A percentile compares a stretch with the other conserved stretches of the same genome.
phyloP scores from a whole-genome alignment of 2,329 filamentous ascomycete species.

The Pseudogymnoascus sp. region DNA sequence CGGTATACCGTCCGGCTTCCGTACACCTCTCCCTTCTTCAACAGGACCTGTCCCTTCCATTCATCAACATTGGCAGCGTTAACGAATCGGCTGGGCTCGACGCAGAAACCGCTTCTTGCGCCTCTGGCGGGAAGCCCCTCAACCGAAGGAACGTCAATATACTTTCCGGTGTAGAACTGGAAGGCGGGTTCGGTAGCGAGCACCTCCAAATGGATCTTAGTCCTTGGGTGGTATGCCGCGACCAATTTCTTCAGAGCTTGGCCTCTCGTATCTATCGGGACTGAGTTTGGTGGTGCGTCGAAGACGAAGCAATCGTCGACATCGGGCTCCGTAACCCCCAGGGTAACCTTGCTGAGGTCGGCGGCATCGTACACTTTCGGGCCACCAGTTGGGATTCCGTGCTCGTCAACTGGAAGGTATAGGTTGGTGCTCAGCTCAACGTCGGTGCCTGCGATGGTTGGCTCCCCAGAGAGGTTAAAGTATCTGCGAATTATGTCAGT shows the following conservation, averaged over 20 bases:
- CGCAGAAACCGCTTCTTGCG: constrained; percentile 71
- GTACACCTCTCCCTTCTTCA: constrained; percentile 80
- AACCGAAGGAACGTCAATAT: constrained; percentile 66
- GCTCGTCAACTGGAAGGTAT: constrained; percentile 66
- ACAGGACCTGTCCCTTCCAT: constrained; percentile 68
- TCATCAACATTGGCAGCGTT: constrained; percentile 76
- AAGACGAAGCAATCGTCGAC: constrained; percentile 90
- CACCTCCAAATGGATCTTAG: constrained; percentile 75
- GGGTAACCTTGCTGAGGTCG: constrained; percentile 59
- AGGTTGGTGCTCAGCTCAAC: constrained; percentile 48
- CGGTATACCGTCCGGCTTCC: constrained; percentile 76
- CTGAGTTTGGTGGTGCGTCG: constrained; percentile 30
- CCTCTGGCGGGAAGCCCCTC: constrained; percentile 52
- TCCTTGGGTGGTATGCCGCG: constrained; percentile 63
- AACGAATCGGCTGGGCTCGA: constrained; percentile 85
- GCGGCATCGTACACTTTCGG: constrained; percentile 55
- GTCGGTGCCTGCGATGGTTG: constrained; percentile 54
- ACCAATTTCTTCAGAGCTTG: constrained; percentile 59
- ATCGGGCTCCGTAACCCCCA: constrained; percentile 58
- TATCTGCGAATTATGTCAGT: constrained; percentile 36
- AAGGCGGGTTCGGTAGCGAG: constrained; percentile 90
- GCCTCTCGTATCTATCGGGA: constrained; percentile 43
- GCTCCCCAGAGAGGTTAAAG: constrained; percentile 51
- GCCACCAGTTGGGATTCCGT: constrained; percentile 63
- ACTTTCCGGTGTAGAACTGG: constrained; percentile 91